Percentiles rank a stretch among this genome's conserved stretches.
These are phyloP conservation scores for Dicorynia guianensis DNA, from an alignment of 306 rosid genomes.

Conservation along the genomic window DNA sequence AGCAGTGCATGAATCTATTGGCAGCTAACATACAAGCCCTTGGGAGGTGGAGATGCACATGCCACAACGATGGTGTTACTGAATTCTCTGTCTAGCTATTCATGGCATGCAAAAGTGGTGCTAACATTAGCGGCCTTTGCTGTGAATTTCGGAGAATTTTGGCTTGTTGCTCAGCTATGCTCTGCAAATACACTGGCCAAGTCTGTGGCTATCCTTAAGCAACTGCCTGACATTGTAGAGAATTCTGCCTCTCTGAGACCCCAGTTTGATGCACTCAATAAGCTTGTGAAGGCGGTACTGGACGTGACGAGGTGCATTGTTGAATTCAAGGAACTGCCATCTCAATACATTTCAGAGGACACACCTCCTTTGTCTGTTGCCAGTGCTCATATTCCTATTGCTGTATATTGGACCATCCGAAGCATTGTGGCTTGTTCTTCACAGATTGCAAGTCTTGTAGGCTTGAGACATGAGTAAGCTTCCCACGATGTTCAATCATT, in stretches of 20 bases:
- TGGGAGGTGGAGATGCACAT: slow-evolving; percentile 53
- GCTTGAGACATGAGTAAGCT: slow-evolving; percentile 57
- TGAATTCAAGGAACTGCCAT: slow-evolving; percentile 45
- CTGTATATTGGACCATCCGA: slow-evolving; percentile 63
- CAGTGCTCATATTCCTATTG: slow-evolving; percentile 55
- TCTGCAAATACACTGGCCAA: slow-evolving; percentile 57
- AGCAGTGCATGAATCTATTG: background rate
- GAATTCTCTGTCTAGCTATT: slow-evolving; percentile 53
- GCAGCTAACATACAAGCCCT: slow-evolving; percentile 58
- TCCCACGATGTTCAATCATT: background rate
- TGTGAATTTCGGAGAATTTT: slow-evolving; percentile 57
- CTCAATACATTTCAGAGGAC: slow-evolving; percentile 57
- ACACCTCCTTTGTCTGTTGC: slow-evolving; percentile 50
- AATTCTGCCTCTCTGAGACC: slow-evolving; percentile 44
- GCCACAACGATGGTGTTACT: slow-evolving; percentile 49
- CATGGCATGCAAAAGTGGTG: slow-evolving; percentile 74
- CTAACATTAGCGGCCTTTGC: slow-evolving; percentile 56
- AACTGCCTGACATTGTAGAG: slow-evolving; percentile 52
- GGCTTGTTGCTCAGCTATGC: slow-evolving; percentile 61
- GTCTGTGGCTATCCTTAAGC: slow-evolving; percentile 59
- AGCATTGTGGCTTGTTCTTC: slow-evolving; percentile 57
- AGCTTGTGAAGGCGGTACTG: slow-evolving; percentile 45
- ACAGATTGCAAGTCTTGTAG: slow-evolving; percentile 47
- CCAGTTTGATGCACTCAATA: slow-evolving; percentile 49
- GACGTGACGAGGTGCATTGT: slow-evolving; percentile 49